Evolutionary conservation across 1,284 basidiomycete species (phyloP).

Genomic region (Pterulicium gracile): DNA sequence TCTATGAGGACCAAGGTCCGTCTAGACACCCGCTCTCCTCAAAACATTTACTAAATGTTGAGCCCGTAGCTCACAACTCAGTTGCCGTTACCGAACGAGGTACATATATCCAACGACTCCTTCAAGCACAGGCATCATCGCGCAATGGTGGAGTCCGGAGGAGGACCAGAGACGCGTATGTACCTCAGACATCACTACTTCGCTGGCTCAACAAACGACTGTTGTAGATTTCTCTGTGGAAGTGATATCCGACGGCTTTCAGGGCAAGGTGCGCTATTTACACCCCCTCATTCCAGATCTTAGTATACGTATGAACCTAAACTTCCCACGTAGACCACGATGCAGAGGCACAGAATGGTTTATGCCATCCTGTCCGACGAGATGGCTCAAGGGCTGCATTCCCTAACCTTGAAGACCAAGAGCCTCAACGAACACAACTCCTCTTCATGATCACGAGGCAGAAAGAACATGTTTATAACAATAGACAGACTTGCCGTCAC

Average conservation of each 20-base stretch:
- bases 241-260: slow-evolving; percentile 59
- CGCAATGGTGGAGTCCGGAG: slow-evolving; percentile 57
- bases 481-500: no score
- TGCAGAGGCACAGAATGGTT: slow-evolving; percentile 72
- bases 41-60: slow-evolving; percentile 13
- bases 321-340: slow-evolving; percentile 38
- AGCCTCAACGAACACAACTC: slow-evolving; percentile 40
- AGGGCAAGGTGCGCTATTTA: slow-evolving; percentile 62
- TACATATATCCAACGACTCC: slow-evolving; percentile 64
- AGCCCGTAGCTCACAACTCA: slow-evolving; percentile 38
- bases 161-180: slow-evolving; percentile 58
- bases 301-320: slow-evolving; percentile 6
- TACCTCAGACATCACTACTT: slow-evolving; percentile 15
- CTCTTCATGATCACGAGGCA: slow-evolving; percentile 4
- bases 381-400: slow-evolving; percentile 57
- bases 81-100: slow-evolving; percentile 39
- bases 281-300: no score
- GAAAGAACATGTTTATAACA: no score
- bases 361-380: slow-evolving; percentile 61
- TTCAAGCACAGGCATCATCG: slow-evolving; percentile 70
- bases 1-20: slow-evolving; percentile 46
- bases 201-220: slow-evolving; percentile 11
- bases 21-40: slow-evolving; percentile 12
- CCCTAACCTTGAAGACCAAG: slow-evolving; percentile 65
- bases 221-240: slow-evolving; percentile 63